Evolutionary conservation across 2,329 filamentous ascomycete genomes (phyloP).

Genomic region (Aspergillus japonicus): DNA sequence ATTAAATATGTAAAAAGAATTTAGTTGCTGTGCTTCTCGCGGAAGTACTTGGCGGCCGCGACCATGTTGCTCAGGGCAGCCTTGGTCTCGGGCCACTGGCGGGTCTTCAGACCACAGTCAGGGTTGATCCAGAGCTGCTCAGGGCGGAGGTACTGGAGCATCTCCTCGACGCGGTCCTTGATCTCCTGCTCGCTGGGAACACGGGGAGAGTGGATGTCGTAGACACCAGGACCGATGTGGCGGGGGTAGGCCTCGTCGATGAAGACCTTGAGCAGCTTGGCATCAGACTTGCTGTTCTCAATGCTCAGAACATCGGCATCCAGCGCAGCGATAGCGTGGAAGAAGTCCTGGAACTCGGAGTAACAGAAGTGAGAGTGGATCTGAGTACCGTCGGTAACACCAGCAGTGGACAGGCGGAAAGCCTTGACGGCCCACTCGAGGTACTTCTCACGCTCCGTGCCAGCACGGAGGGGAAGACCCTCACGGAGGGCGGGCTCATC

Average conservation of each 20-base stretch:
- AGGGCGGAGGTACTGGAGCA: slow-evolving; percentile 94
- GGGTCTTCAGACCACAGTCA: slow-evolving; percentile 98
- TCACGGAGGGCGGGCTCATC: slow-evolving; percentile 99
- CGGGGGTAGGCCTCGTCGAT: slow-evolving; percentile 95
- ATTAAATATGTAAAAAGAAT: slow-evolving; percentile 17
- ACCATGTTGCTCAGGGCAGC: slow-evolving; percentile 95
- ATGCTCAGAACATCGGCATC: slow-evolving; percentile 98
- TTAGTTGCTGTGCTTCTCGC: slow-evolving; percentile 67
- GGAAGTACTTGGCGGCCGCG: slow-evolving; percentile 95
- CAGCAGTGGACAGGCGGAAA: slow-evolving; percentile 92
- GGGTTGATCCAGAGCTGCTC: slow-evolving; percentile 99
- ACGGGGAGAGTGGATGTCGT: slow-evolving; percentile 99
- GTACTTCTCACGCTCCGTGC: slow-evolving; percentile 95
- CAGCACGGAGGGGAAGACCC: slow-evolving; percentile 93
- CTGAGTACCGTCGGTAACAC: slow-evolving; percentile 93
- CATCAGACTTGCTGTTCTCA: slow-evolving; percentile 99
- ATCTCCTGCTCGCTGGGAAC: slow-evolving; percentile 97
- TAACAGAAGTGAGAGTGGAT: slow-evolving; percentile 99
- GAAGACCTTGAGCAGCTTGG: slow-evolving; percentile 98
- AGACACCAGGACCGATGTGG: slow-evolving; percentile 98
- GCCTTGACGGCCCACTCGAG: slow-evolving; percentile 96
- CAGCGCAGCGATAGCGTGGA: slow-evolving; percentile 97
- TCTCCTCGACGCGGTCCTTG: slow-evolving; percentile 95
- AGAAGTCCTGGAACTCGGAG: slow-evolving; percentile 99
- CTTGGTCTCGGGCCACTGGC: slow-evolving; percentile 98